These are phyloP conservation scores for Cordyceps pruinosa DNA, from an alignment of 2,329 filamentous ascomycete genomes.

Conservation along the genomic window DNA sequence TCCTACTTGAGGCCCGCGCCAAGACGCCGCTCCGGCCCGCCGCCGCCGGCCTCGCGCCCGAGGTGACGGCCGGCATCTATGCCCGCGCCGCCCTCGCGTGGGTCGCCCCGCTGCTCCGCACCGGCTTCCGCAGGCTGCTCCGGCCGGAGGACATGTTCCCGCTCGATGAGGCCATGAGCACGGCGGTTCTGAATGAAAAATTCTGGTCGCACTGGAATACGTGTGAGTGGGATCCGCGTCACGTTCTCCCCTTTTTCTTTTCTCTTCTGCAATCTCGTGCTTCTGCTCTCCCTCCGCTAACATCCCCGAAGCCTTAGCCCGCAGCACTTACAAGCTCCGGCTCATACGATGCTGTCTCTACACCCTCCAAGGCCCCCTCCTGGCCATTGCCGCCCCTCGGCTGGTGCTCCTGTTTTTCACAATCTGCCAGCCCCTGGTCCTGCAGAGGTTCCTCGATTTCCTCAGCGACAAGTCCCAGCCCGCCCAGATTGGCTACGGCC, in stretches of 20 bases:
- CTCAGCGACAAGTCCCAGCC: constrained; percentile 21
- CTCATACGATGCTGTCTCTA: constrained; percentile 23
- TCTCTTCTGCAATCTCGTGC: too few relatives aligned
- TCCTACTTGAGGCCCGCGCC: constrained; percentile 32
- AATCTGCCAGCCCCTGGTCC: constrained; percentile 30
- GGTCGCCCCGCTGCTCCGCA: constrained; percentile 30
- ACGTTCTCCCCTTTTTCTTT: background rate
- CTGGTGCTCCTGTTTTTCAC: constrained; percentile 29
- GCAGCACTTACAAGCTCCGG: constrained; percentile 16
- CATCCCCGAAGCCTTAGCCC: background rate
- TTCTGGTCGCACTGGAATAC: constrained; percentile 27
- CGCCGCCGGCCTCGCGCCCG: constrained; percentile 26
- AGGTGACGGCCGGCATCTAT: constrained; percentile 32
- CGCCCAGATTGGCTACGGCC: constrained; percentile 23
- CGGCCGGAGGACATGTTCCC: constrained; percentile 28
- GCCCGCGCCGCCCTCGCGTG: constrained; percentile 32
- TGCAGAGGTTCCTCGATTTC: constrained; percentile 27
- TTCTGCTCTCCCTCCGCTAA: background rate
- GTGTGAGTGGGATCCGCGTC: constrained; percentile 17
- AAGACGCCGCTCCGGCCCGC: constrained; percentile 29
- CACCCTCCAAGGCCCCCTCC: constrained; percentile 24
- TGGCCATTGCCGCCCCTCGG: constrained; percentile 26
- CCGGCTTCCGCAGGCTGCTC: constrained; percentile 29
- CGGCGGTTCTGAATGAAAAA: constrained; percentile 22
- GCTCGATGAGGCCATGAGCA: constrained; percentile 28